phyloP scores from a whole-genome alignment of 2,329 filamentous ascomycete species.

The Aspergillus tubingensis region DNA sequence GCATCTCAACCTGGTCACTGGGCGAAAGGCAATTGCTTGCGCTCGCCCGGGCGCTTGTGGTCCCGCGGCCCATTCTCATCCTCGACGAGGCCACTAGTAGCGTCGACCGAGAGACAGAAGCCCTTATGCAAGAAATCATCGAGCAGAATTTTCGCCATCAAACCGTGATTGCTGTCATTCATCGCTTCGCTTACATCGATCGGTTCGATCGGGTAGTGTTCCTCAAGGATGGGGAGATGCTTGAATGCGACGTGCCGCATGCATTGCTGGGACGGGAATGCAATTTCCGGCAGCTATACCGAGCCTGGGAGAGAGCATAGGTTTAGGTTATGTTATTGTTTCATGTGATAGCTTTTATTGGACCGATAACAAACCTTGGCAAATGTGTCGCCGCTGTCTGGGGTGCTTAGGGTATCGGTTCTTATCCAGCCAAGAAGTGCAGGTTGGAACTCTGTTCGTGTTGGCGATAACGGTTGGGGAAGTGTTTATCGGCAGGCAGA shows the following conservation, averaged over 20 bases:
- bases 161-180: constrained; percentile 33
- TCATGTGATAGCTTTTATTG: neutral
- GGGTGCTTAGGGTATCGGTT: no score
- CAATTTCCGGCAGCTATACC: neutral
- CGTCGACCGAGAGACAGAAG: constrained; percentile 22
- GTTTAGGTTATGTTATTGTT: no score
- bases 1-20: constrained; percentile 58
- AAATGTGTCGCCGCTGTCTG: no score
- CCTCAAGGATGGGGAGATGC: constrained; percentile 25
- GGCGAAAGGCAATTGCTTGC: constrained; percentile 73
- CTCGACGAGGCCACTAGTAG: constrained; percentile 22
- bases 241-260: constrained; percentile 15
- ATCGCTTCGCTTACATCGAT: constrained; percentile 29
- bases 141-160: constrained; percentile 25
- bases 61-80: constrained; percentile 13
- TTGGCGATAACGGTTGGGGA: no score
- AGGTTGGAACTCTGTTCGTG: no score
- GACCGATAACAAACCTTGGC: no score
- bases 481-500: no score
- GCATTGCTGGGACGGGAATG: constrained; percentile 2
- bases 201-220: constrained; percentile 31
- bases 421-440: no score
- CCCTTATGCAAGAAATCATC: constrained; percentile 31
- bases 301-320: neutral
- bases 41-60: constrained; percentile 65